Conservation (phyloP, 129 eudicot genomes). For the Daucus carota region DH1_v3.0 NC_030389.2:39523001-39523500, state of each 20-base stretch:
- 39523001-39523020: background rate
- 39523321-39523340: constrained; percentile 75
- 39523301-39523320: constrained; percentile 92
- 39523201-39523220: constrained; percentile 5
- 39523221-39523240: background rate
- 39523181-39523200: background rate
- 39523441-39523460: constrained; percentile 96
- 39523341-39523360: constrained; percentile 87
- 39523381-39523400: constrained; percentile 64
- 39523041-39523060: background rate
- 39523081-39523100: background rate
- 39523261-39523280: background rate
- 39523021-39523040: background rate
- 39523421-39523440: constrained; percentile 94
- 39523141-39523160: background rate
- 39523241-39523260: constrained; percentile 3
- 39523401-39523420: constrained; percentile 71
- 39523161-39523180: background rate
- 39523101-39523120: background rate
- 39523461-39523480: constrained; percentile 86
- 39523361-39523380: constrained; percentile 93
- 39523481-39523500: constrained; percentile 67
- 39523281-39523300: constrained; percentile 69
- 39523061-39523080: background rate
- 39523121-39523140: background rate